Conservation (phyloP, 768 basidiomycete species). For the Collybiopsis luxurians region DNA sequence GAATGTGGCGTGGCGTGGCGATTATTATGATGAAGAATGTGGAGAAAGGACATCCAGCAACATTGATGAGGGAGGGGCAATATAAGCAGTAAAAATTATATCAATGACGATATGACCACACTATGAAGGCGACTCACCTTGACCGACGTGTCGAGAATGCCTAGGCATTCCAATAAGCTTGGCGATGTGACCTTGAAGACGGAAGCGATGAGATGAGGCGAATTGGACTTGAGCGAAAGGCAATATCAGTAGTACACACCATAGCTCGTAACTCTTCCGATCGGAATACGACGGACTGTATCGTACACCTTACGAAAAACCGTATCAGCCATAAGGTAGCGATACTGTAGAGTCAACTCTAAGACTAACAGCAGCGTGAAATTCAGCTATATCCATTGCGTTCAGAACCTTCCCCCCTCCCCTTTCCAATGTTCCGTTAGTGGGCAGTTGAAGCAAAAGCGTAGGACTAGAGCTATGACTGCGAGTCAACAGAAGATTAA, state of each 20-base stretch:
- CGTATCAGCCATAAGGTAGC: not conserved
- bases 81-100: not conserved
- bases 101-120: no score
- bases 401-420: no score
- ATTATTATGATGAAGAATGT: not conserved
- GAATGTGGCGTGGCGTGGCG: not conserved
- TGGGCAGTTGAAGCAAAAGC: no score
- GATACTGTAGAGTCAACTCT: not conserved
- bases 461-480: no score
- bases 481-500: no score
- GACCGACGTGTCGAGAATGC: conserved; percentile 79
- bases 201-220: not conserved
- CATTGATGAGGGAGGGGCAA: not conserved
- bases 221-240: not conserved
- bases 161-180: conserved; percentile 78
- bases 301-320: conserved; percentile 59
- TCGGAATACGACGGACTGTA: conserved; percentile 67
- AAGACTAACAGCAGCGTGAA: conserved; percentile 54
- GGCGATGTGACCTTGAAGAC: conserved; percentile 67
- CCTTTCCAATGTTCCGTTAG: no score
- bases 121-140: conserved; percentile 55
- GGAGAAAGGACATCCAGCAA: not conserved
- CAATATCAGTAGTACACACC: conserved; percentile 35
- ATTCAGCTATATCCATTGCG: conserved; percentile 63
- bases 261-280: conserved; percentile 69